Evolutionary conservation across 495 filamentous ascomycete species (phyloP), one percentile per base, ranked within the genome.

Genomic region (Penicillium arizonense): DNA sequence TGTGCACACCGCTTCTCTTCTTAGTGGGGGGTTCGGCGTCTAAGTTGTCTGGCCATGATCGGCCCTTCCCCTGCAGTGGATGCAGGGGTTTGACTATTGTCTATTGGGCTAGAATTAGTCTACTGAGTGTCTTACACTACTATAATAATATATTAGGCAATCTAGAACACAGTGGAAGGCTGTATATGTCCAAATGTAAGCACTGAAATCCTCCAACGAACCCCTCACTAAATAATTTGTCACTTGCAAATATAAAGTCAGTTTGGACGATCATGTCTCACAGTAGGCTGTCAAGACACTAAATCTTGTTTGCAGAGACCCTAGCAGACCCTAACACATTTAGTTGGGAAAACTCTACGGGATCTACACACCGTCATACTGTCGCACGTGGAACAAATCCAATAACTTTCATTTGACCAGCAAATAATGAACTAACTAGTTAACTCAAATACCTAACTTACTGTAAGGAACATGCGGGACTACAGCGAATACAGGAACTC

Each of bases 401-500:
- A 35, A 35, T n/a, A 37, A 10, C 16, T 37, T 37, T 13, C 16
- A 40, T 21, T 21, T 21, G n/a, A 8, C 37, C 37, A 40, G 37
- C 37, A 40, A 40, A 40, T 40, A 37, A 16, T n/a, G 11, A 12
- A 33, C 26, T 26, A 30, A 6, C 2, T 30, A 30, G 8, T 7
- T 2, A 30, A 8, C 6, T 10, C 9, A 5, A 30, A 30, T 2
- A 30, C 28, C 8, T 5, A 30, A 30, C 8, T 8, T 2, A 30
- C 28, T 30, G 28, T 2, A 30, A 30, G 6, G 8, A 10, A 10
- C 28, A 18, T 18, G 18, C 1, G 18, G 28, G 28, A 30, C 8
- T 14, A 66, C 47, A 68, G 52, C 28, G 65, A 54, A 58, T 77
- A 77, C 8, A 69, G 55, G 50, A 77, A 74, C 44, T 76, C 69